Base-by-base conservation (phyloP, 1,284 basidiomycete genomes). In the Rhodotorula sp. region DNA sequence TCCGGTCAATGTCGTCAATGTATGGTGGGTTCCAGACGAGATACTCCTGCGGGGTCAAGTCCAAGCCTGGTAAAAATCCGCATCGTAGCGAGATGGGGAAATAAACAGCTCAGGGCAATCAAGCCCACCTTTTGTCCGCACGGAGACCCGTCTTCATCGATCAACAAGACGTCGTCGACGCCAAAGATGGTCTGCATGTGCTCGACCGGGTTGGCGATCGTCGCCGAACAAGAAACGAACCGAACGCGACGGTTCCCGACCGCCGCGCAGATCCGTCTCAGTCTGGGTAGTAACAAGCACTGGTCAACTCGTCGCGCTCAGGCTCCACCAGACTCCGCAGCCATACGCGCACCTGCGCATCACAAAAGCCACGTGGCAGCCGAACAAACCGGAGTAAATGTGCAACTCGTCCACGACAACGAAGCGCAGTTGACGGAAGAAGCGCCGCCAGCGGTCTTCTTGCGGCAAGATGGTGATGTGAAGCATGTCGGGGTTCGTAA, bases 151-250 rank as follows among this genome's bases (percentile, higher is more conserved):
- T 96, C 93, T 76, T 91, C 86, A 0, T 87, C 89, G 63, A 95
- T 83, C 12, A 88, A 87, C 70, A 88, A 86, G 8, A 93, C 85
- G 54, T 90, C 84, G 80, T 87, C 83, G 2, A 94, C 81, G 3
- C 90, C 90, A 78, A 92, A 91, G 48, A 94, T 85, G 47, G 84
- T 85, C 69, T 83, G 83, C 91, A 93, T 93, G 77, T 93, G 90
- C 70, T 82, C n/a, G 72, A 79, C 71, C 1, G 93, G 92, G 75
- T 92, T 90, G 14, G 87, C 85, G 56, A 96, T 91, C 0, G 93
- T 96, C 29, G 93, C 93, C 77, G 91, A 93, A 80, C 93, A 95
- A 43, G 92, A 93, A 6, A 96, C 87, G 78, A 93, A 94, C 43
- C 84, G 85, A 6, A 87, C 81, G 0, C 83, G 82, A 47, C 81